Base-by-base conservation (phyloP, 164 flowering plant species). In the Dillenia turbinata region DNA sequence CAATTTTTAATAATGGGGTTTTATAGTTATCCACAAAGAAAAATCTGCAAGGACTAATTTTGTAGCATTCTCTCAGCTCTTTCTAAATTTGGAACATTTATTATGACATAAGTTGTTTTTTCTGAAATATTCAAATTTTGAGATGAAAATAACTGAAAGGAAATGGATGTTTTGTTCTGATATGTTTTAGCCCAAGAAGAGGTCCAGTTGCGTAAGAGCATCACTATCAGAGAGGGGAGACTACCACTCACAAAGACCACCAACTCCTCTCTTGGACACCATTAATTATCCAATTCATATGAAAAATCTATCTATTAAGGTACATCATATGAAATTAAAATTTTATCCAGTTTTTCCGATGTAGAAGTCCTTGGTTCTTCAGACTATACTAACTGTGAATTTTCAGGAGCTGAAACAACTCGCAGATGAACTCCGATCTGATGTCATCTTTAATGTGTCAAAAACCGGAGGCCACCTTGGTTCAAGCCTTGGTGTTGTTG, bases 391-490 rank as follows among this genome's bases (percentile, higher is more conserved):
- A 43, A 12, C 33, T 45, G 13, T 49, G n/a, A 49, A 14, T 48
- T 40, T n/a, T 49, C 69, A 94, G 98, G 98, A 90, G 75, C 78
- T 94, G 67, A 83, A 90, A 68, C 96, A 90, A 70, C 86, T 94
- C 0, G 79, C 96, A 3, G 97, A 89, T 65, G 98, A 94, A 74
- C 67, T 94, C 49, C 76, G 96, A 1, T 87, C 95, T 0, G 98
- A 94, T 79, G 87, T 89, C 48, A 86, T 94, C 56, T 90, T 89
- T 70, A 87, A 78, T 63, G 98, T 94, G 53, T 89, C 97, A 0
- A 89, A 77, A 64, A 94, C 98, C 14, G 98, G 98, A 10, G 98
- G 97, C 50, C 98, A 94, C 66, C 81, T 94, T 52, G 97, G 98
- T 61, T 94, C 98, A 1, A 90, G 97, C 80, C 92, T 93, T 9